phyloP scores from a whole-genome alignment of 768 basidiomycete genomes.

The Royoungia palumana region DNA sequence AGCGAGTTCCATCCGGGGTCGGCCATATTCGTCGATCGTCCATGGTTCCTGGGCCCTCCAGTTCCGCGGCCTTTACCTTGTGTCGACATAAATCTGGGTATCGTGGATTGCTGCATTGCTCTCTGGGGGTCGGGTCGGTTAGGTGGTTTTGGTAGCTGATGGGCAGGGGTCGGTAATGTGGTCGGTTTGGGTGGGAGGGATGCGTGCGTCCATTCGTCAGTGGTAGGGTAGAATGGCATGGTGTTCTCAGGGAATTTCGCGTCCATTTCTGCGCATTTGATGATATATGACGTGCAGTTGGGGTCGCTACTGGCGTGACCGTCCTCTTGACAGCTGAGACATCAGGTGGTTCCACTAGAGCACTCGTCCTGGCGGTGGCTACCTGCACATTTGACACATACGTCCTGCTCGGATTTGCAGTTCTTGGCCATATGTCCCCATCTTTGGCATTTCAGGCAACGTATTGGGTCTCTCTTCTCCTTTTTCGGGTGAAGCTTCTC shows the following conservation, averaged over 20 bases:
- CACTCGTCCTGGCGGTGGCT: too few relatives aligned
- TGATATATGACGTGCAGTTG: neutral
- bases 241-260: conserved; percentile 1
- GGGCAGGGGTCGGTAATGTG: too few relatives aligned
- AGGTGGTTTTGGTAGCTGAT: too few relatives aligned
- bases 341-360: neutral
- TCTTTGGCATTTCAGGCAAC: neutral
- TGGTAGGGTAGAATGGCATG: conserved; percentile 5
- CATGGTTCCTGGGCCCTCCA: too few relatives aligned
- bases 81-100: too few relatives aligned
- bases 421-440: conserved; percentile 2
- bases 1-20: too few relatives aligned
- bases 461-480: neutral
- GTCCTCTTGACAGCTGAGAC: neutral
- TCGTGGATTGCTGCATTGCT: too few relatives aligned
- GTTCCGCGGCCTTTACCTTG: too few relatives aligned
- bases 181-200: neutral
- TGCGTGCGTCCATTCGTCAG: neutral
- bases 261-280: neutral
- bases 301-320: neutral
- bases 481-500: neutral
- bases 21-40: too few relatives aligned
- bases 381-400: neutral
- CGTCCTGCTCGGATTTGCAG: neutral
- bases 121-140: too few relatives aligned